Percentiles rank a stretch among this genome's conserved stretches.
Conservation (phyloP, 495 filamentous ascomycete species). For the Endocarpon pusillum region DNA sequence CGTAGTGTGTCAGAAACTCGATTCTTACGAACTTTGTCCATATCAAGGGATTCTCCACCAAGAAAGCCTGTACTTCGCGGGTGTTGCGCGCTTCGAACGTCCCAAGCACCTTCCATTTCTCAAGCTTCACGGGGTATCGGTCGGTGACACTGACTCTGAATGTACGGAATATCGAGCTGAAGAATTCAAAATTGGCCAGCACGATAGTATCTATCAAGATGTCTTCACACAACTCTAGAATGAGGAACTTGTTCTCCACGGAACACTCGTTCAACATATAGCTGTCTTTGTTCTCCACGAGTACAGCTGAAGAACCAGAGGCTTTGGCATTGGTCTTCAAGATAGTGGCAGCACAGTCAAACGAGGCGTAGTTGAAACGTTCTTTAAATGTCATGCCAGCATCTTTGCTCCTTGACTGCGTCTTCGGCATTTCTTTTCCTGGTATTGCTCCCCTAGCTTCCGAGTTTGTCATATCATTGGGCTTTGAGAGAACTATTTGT, state of each 20-base stretch:
- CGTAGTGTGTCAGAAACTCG: slow-evolving; percentile 86
- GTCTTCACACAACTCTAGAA: slow-evolving; percentile 79
- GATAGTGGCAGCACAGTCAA: slow-evolving; percentile 87
- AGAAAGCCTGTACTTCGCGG: slow-evolving; percentile 83
- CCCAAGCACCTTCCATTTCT: slow-evolving; percentile 81
- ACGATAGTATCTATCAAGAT: slow-evolving; percentile 93
- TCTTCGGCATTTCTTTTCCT: slow-evolving; percentile 18
- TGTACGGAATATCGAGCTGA: slow-evolving; percentile 84
- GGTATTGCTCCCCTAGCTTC: neutral
- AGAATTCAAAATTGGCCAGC: slow-evolving; percentile 95
- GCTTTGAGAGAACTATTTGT: too few species aligned
- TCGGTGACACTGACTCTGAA: slow-evolving; percentile 85
- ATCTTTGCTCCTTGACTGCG: slow-evolving; percentile 54
- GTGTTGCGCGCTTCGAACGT: slow-evolving; percentile 82
- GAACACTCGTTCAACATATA: slow-evolving; percentile 94
- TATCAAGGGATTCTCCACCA: slow-evolving; percentile 81
- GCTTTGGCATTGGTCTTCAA: slow-evolving; percentile 74
- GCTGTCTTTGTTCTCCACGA: slow-evolving; percentile 93
- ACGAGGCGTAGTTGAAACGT: slow-evolving; percentile 90
- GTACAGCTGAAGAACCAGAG: slow-evolving; percentile 68
- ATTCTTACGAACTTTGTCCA: slow-evolving; percentile 87
- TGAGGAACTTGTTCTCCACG: slow-evolving; percentile 77
- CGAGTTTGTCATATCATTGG: too few species aligned
- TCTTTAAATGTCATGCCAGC: slow-evolving; percentile 92
- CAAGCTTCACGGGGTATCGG: slow-evolving; percentile 77